Conservation (phyloP, 768 basidiomycete species). For the Panellus pusillus region DNA sequence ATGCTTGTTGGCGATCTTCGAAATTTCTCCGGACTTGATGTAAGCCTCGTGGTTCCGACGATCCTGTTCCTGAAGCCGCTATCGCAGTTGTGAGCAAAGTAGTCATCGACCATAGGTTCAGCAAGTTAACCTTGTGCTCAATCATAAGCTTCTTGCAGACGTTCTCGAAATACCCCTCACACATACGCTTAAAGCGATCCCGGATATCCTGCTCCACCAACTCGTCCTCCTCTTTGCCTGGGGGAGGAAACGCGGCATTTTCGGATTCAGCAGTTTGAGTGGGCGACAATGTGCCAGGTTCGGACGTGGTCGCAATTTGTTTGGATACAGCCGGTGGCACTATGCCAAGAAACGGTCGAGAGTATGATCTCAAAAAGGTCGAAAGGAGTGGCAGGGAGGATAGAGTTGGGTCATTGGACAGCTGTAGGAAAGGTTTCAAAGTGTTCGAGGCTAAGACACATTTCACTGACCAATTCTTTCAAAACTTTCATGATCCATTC, state of each 20-base stretch:
- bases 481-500: slow-evolving; percentile 89
- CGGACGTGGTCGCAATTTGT: slow-evolving; percentile 56
- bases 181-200: slow-evolving; percentile 89
- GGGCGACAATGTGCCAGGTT: slow-evolving; percentile 56
- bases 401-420: slow-evolving; percentile 83
- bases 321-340: slow-evolving; percentile 50
- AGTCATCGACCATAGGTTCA: background rate
- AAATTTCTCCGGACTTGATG: slow-evolving; percentile 98
- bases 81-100: slow-evolving; percentile 1
- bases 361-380: slow-evolving; percentile 92
- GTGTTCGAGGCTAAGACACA: slow-evolving; percentile 8
- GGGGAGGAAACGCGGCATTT: slow-evolving; percentile 38
- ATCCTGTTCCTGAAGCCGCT: slow-evolving; percentile 97
- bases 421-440: slow-evolving; percentile 41
- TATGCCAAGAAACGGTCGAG: slow-evolving; percentile 85
- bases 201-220: slow-evolving; percentile 84
- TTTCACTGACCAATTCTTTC: slow-evolving; percentile 75
- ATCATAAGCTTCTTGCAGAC: slow-evolving; percentile 90
- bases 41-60: slow-evolving; percentile 97
- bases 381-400: slow-evolving; percentile 88
- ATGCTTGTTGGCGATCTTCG: slow-evolving; percentile 97
- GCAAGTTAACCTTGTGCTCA: slow-evolving; percentile 75
- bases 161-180: slow-evolving; percentile 89
- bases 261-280: slow-evolving; percentile 29
- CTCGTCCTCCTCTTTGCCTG: slow-evolving; percentile 60